Evolutionary conservation across 495 filamentous ascomycete species (phyloP).

Genomic region (Cenococcum geophilum): DNA sequence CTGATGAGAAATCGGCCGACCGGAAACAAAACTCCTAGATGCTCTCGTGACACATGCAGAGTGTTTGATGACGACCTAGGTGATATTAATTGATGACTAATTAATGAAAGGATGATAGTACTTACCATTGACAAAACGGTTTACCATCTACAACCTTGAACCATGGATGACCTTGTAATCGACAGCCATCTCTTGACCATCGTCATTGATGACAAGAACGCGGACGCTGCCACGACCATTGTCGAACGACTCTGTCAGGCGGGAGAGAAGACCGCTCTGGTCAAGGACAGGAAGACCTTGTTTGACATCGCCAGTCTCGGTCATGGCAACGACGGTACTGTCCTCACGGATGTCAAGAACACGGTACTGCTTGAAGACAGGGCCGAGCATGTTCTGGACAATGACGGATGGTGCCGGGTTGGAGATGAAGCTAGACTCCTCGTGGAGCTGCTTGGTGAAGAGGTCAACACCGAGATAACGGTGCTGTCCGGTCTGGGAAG

Average conservation of each 20-base stretch:
- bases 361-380: constrained; percentile 99
- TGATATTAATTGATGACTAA: constrained; percentile 11
- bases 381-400: constrained; percentile 98
- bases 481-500: constrained; percentile 96
- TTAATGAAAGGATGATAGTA: not conserved
- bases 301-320: constrained; percentile 93
- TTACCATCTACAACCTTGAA: constrained; percentile 53
- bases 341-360: constrained; percentile 95
- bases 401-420: constrained; percentile 94
- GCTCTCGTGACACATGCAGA: constrained; percentile 25
- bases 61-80: constrained; percentile 21
- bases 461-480: constrained; percentile 99
- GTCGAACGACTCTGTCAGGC: constrained; percentile 79
- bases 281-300: constrained; percentile 87
- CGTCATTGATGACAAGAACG: constrained; percentile 91
- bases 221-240: constrained; percentile 89
- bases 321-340: constrained; percentile 73
- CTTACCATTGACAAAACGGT: constrained; percentile 28
- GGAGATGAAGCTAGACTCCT: constrained; percentile 96
- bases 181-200: constrained; percentile 89
- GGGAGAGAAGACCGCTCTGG: constrained; percentile 79
- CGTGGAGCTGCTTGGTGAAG: constrained; percentile 98
- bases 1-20: constrained; percentile 25
- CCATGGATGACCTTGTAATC: constrained; percentile 98
- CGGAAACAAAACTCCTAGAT: constrained; percentile 30